Evolutionary conservation across 352 stramenopile genomes (phyloP), one percentile per base, ranked within the genome.

Genomic region (Globisporangium canariense): DNA sequence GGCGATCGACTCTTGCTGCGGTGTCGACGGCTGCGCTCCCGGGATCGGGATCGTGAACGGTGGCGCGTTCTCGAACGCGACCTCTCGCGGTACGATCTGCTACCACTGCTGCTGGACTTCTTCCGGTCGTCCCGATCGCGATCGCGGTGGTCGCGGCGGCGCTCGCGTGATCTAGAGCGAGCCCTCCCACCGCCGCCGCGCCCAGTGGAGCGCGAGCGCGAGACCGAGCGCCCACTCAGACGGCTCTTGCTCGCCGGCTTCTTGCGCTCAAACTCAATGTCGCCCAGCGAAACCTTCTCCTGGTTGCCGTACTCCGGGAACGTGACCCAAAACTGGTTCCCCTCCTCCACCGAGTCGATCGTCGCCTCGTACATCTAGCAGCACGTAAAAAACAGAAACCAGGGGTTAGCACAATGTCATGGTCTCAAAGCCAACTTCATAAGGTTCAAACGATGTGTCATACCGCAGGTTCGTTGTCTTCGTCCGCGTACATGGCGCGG

Each of bases 221-320:
- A 74, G 0, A 38, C 58, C 5, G 77, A 80, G 9, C 74, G 75
- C 20, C 16, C 43, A 25, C n/a, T 43, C 34, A 34, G 8, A 3
- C 54, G 49, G 20, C 45, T 49, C 53, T 64, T 65, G 10, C 53
- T 64, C 49, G 64, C 18, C 3, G 22, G n/a, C 20, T 73, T 78
- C 10, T 68, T 66, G 54, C 70, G 69, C 18, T 78, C 70, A 57
- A 97, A 89, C 77, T 98, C 88, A 61, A 99, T 97, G 64, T 99
- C 96, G 18, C 97, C 97, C 14, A 99, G 73, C 18, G 75, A 74
- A 8, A 99, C 89, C 57, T 97, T 94, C 66, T 98, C 96, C 18
- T 81, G 89, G 73, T 99, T 99, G 34, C 96, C 96, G 79, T 99
- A 99, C 69, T 98, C 93, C 4, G 94, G 88, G 73, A 99, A 99